These are phyloP conservation scores for Venturia asperata DNA, from an alignment of 2,329 filamentous ascomycete species.

Conservation along the genomic window DNA sequence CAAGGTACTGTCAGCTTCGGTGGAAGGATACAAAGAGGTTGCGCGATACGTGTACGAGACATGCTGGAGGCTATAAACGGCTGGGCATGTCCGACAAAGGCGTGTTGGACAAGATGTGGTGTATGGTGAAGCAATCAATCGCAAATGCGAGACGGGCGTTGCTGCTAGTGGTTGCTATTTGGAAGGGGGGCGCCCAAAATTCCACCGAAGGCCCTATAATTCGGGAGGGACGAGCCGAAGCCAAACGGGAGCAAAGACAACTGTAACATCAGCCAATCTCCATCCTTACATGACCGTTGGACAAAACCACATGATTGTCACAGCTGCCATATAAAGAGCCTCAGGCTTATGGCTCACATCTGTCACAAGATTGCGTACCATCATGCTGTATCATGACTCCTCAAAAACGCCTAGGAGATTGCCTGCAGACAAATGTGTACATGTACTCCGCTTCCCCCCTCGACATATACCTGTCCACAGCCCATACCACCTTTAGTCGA, in stretches of 20 bases:
- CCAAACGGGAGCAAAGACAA: neutral
- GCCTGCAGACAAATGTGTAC: neutral
- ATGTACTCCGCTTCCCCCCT: neutral
- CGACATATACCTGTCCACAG: neutral
- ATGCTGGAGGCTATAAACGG: slow-evolving; percentile 13
- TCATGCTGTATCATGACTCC: neutral
- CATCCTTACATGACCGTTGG: neutral
- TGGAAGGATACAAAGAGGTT: neutral
- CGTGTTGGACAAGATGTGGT: slow-evolving; percentile 5
- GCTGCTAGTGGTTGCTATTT: neutral
- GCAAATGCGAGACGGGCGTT: neutral
- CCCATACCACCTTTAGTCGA: neutral
- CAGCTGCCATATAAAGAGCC: neutral
- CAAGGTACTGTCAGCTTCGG: neutral
- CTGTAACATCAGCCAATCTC: neutral
- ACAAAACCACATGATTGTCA: neutral
- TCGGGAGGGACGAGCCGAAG: neutral
- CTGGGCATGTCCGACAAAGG: neutral
- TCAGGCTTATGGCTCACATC: neutral
- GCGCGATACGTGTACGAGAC: slow-evolving; percentile 13
- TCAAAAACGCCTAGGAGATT: neutral
- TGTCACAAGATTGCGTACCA: neutral
- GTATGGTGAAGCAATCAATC: neutral
- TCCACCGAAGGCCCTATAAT: neutral
- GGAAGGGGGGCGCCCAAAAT: neutral